Conservation (phyloP, 805 yeast genomes). For the Wickerhamomyces queroliae region DNA sequence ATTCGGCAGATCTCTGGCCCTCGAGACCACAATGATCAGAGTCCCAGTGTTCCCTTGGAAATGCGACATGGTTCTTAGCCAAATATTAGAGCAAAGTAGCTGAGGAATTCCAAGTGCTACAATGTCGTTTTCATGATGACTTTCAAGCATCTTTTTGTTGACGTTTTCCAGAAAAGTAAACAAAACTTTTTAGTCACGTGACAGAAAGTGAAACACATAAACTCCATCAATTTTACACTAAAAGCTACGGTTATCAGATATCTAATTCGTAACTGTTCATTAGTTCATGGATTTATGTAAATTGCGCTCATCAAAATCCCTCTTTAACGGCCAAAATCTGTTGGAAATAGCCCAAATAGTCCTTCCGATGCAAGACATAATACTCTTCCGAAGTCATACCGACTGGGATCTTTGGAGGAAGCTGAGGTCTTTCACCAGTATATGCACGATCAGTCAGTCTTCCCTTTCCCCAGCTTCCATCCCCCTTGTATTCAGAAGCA, state of each 20-base stretch:
- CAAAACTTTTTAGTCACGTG: too few species aligned
- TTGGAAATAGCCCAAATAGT: conserved; percentile 10
- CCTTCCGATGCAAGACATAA: conserved; percentile 10
- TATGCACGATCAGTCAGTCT: conserved; percentile 13
- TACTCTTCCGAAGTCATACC: conserved; percentile 21
- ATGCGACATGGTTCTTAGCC: conserved; percentile 22
- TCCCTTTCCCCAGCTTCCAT: conserved; percentile 19
- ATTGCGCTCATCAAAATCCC: neutral
- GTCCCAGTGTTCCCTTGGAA: conserved; percentile 37
- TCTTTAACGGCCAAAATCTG: neutral
- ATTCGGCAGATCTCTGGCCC: conserved; percentile 85
- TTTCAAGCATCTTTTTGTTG: neutral
- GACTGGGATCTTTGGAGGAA: conserved; percentile 22
- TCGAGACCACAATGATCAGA: conserved; percentile 68
- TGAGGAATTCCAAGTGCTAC: too few species aligned
- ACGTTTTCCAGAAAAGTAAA: conserved; percentile 7
- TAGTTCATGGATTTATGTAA: too few species aligned
- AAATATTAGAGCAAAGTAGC: too few species aligned
- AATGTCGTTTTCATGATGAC: neutral
- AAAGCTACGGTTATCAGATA: too few species aligned
- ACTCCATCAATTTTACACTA: too few species aligned
- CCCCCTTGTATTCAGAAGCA: conserved; percentile 19
- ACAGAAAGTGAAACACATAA: too few species aligned
- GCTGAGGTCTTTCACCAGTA: conserved; percentile 10
- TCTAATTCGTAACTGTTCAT: too few species aligned